Conservation (phyloP, 352 stramenopile species). For the Peronospora belbahrii region DNA sequence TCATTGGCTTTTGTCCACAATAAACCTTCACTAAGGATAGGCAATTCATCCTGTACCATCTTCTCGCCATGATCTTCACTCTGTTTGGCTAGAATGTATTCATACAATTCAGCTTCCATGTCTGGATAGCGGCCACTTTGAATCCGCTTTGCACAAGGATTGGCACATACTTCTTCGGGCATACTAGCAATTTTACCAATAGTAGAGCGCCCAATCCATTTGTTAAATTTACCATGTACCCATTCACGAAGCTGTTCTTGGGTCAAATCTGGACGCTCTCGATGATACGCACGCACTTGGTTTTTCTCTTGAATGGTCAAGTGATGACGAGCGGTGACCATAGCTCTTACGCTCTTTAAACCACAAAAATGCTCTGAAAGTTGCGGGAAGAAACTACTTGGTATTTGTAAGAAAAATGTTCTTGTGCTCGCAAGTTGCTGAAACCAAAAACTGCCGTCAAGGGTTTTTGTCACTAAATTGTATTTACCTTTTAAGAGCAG, state of each 20-base stretch:
- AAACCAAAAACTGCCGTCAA: constrained; percentile 5
- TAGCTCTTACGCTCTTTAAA: constrained; percentile 22
- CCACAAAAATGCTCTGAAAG: constrained; percentile 13
- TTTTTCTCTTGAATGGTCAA: constrained; percentile 38
- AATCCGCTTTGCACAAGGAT: constrained; percentile 24
- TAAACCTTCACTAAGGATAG: constrained; percentile 17
- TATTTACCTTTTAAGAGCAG: constrained; percentile 1
- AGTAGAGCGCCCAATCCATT: constrained; percentile 35
- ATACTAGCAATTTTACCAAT: constrained; percentile 27
- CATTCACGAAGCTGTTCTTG: constrained; percentile 38
- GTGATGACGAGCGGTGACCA: constrained; percentile 21
- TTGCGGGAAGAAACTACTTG: background rate
- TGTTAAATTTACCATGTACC: constrained; percentile 19
- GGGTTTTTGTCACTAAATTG: constrained; percentile 1
- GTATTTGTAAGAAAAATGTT: background rate
- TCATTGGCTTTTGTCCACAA: constrained; percentile 35
- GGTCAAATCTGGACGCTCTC: constrained; percentile 21
- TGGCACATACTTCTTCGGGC: constrained; percentile 24
- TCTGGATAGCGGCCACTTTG: constrained; percentile 31
- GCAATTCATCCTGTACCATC: background rate
- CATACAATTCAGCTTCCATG: constrained; percentile 25
- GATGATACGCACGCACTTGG: constrained; percentile 22
- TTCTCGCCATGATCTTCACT: background rate
- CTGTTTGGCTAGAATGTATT: constrained; percentile 11
- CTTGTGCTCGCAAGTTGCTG: constrained; percentile 14